phyloP scores from a whole-genome alignment of 805 yeast species.

The Saccharomycopsis amapae region DNA sequence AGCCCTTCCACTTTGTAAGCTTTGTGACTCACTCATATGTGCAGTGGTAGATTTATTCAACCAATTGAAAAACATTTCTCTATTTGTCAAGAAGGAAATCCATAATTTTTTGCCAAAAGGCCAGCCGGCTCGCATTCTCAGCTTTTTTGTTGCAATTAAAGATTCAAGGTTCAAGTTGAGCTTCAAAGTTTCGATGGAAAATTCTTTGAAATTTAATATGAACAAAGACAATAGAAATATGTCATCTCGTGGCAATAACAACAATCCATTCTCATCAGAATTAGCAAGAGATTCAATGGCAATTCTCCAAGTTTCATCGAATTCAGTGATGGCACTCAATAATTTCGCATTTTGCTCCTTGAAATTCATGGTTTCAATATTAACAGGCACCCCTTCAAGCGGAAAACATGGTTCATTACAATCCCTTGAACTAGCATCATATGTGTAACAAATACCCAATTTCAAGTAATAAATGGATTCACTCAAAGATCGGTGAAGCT shows the following conservation, averaged over 20 bases:
- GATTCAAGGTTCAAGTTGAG: constrained; percentile 29
- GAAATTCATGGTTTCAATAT: constrained; percentile 24
- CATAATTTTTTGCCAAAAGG: constrained; percentile 35
- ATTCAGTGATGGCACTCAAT: constrained; percentile 27
- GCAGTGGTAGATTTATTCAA: not conserved
- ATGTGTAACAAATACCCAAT: constrained; percentile 31
- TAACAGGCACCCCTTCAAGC: not conserved
- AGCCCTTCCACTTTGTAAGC: not conserved
- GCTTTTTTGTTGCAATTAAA: constrained; percentile 28
- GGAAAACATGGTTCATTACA: not conserved
- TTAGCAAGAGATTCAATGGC: constrained; percentile 26
- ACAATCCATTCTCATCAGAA: constrained; percentile 1
- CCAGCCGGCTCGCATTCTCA: constrained; percentile 29
- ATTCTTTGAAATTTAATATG: constrained; percentile 39
- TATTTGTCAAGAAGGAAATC: constrained; percentile 35
- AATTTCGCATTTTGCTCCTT: constrained; percentile 25
- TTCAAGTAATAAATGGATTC: constrained; percentile 30
- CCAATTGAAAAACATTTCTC: constrained; percentile 33
- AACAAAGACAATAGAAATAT: constrained; percentile 44
- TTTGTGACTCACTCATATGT: not conserved
- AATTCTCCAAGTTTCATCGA: constrained; percentile 32
- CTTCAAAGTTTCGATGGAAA: constrained; percentile 28
- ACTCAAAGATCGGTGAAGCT: constrained; percentile 31
- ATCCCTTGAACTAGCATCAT: constrained; percentile 30
- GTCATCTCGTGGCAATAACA: constrained; percentile 41